Conservation (phyloP, 2,329 filamentous ascomycete species). For the Alternaria burnsii region DNA sequence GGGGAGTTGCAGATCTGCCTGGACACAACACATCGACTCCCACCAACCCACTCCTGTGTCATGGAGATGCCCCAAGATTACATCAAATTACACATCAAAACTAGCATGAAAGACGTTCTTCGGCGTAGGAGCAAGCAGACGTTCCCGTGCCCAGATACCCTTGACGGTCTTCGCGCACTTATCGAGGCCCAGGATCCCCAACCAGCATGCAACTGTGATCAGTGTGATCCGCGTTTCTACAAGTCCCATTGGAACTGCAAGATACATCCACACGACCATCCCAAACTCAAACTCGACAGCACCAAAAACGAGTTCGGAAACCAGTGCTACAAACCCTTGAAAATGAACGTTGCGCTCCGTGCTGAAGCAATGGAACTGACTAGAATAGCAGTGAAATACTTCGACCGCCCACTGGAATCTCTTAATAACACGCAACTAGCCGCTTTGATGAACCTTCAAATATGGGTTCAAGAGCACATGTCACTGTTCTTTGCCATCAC, state of each 20-base stretch:
- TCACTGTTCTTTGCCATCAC: neutral
- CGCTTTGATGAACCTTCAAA: neutral
- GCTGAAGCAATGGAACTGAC: neutral
- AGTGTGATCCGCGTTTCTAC: neutral
- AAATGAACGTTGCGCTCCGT: neutral
- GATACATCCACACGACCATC: neutral
- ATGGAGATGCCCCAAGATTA: neutral
- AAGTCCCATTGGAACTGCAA: neutral
- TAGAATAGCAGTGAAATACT: neutral
- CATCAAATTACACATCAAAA: neutral
- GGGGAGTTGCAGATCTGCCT: neutral
- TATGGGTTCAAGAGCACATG: neutral
- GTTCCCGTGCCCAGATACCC: neutral
- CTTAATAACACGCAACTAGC: neutral
- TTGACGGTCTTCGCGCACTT: neutral
- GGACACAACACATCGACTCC: neutral
- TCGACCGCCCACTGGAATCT: neutral
- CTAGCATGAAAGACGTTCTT: neutral
- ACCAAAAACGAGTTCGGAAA: constrained; percentile 9
- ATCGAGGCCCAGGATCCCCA: neutral
- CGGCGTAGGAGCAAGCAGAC: neutral
- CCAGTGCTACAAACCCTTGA: neutral
- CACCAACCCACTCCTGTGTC: neutral
- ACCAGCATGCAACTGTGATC: neutral
- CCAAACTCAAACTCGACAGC: constrained; percentile 5